Base-by-base conservation (phyloP, 768 basidiomycete genomes). In the Podaxis sp. region DNA sequence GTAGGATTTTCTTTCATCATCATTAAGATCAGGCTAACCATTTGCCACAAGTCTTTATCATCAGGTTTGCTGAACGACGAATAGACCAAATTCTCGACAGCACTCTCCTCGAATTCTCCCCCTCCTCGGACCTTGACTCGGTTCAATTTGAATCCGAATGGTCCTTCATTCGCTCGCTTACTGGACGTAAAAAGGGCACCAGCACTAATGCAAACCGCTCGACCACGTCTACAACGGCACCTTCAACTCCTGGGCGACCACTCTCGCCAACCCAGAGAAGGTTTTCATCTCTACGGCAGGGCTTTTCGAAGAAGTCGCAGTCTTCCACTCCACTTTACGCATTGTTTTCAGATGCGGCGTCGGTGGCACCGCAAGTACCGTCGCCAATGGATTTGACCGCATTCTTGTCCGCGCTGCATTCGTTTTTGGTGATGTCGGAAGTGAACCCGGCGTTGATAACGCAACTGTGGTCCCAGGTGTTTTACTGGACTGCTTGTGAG, bases 111-210 rank as follows among this genome's bases (percentile, higher is more conserved):
- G 94, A 98, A 54, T 87, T 90, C 68, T 83, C 89, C 7, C 83
- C 93, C 0, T 78, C 89, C 1, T 82, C 85, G 3, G 89, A 90
- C 66, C 86, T 93, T 57, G 91, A 91, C 55, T 81, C 84, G 32
- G 79, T 98, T 18, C 88, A 93, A 64, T 99, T 98, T 68, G 95
- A 98, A 73, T 94, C 93, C 4, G 97, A 98, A 57, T 99, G 97
- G 97, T 88, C 89, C 0, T 90, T 93, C 70, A 74, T 93, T 18
- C 82, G 90, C n/a, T 80, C 90, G 5, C 89, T 93, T 66, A 77
- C 77, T 25, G 72, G 77, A 32, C 89, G 88, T 70, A 87, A 82
- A 70, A 90, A 86, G 70, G 69, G 70, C 16, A 63, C 71, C 37
- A 59, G 16, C 32, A 4, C 52, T 6, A 38, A 55, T n/a, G 1